These are phyloP conservation scores for Verticillium nonalfalfae DNA, from an alignment of 2,329 filamentous ascomycete species.

Conservation along the genomic window DNA sequence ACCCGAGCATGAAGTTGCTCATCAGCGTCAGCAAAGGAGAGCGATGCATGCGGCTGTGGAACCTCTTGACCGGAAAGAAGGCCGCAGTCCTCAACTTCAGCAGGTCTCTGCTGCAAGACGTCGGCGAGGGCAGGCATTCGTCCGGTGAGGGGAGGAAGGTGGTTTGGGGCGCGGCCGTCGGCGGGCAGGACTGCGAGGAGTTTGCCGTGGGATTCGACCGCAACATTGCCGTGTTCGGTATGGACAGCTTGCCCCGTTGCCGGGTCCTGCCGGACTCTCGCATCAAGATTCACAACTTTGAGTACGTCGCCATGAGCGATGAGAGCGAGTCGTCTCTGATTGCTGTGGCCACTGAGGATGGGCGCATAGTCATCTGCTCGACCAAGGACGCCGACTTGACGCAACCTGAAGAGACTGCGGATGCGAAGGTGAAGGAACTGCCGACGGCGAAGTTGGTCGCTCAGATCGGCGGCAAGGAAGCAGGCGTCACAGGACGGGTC, in stretches of 20 bases:
- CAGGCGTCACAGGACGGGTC: conserved; percentile 64
- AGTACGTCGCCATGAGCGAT: conserved; percentile 55
- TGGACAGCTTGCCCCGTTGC: conserved; percentile 78
- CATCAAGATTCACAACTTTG: conserved; percentile 79
- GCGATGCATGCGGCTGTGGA: conserved; percentile 90
- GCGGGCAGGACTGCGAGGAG: conserved; percentile 70
- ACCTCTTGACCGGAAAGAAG: conserved; percentile 92
- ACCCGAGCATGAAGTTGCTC: conserved; percentile 96
- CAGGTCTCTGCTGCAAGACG: conserved; percentile 62
- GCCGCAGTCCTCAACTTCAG: conserved; percentile 86
- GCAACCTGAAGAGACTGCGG: conserved; percentile 12
- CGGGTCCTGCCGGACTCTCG: conserved; percentile 59
- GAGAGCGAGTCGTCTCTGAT: conserved; percentile 51
- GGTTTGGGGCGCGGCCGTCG: conserved; percentile 67
- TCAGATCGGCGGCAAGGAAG: conserved; percentile 70
- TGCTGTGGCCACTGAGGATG: conserved; percentile 83
- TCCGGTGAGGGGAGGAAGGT: conserved; percentile 80
- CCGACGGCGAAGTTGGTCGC: conserved; percentile 61
- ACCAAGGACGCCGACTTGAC: conserved; percentile 48
- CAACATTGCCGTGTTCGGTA: conserved; percentile 77
- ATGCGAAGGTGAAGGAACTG: conserved; percentile 27
- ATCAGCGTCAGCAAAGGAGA: conserved; percentile 87
- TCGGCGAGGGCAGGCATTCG: conserved; percentile 70
- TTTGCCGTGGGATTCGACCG: conserved; percentile 88
- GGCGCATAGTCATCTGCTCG: conserved; percentile 76